phyloP scores from a whole-genome alignment of 2,329 filamentous ascomycete species.

The Plectosphaerella plurivora region DNA sequence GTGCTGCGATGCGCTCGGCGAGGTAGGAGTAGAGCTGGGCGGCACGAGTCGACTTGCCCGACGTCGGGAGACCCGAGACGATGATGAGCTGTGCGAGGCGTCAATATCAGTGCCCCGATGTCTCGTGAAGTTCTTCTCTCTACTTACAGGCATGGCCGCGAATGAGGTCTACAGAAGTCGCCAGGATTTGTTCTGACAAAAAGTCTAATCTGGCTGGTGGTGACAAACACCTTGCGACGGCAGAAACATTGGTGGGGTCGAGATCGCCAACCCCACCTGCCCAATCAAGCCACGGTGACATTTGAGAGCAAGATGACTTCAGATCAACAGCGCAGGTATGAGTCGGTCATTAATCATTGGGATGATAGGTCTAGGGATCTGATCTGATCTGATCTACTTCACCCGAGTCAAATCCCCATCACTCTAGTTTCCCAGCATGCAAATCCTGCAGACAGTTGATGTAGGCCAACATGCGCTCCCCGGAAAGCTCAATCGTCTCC shows the following conservation, averaged over 20 bases:
- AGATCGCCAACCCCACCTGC: conserved; percentile 11
- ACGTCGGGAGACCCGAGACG: conserved; percentile 62
- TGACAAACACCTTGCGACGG: conserved; percentile 3
- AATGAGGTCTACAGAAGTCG: neutral
- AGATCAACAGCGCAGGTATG: too few species aligned
- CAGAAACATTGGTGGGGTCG: conserved; percentile 1
- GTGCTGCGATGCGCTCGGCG: conserved; percentile 45
- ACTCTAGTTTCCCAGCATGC: too few species aligned
- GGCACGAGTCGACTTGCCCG: conserved; percentile 64
- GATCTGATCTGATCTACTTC: too few species aligned
- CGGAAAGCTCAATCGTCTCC: conserved; percentile 38
- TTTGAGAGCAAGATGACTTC: too few species aligned
- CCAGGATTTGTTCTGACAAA: neutral
- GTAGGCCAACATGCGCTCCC: conserved; percentile 29
- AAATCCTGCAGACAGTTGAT: conserved; percentile 7
- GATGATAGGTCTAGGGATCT: too few species aligned
- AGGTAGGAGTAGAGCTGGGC: conserved; percentile 64
- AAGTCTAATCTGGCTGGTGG: neutral
- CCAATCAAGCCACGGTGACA: neutral
- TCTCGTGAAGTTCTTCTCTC: neutral
- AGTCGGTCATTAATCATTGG: too few species aligned
- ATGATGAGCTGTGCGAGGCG: conserved; percentile 53
- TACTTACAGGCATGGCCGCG: conserved; percentile 10
- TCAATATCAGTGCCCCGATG: neutral
- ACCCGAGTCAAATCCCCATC: too few species aligned